A percentile compares a stretch with the other conserved stretches of the same genome.
Evolutionary conservation across 108 stramenopile species (phyloP).

Genomic region (Fragilariopsis cylindrus): DNA sequence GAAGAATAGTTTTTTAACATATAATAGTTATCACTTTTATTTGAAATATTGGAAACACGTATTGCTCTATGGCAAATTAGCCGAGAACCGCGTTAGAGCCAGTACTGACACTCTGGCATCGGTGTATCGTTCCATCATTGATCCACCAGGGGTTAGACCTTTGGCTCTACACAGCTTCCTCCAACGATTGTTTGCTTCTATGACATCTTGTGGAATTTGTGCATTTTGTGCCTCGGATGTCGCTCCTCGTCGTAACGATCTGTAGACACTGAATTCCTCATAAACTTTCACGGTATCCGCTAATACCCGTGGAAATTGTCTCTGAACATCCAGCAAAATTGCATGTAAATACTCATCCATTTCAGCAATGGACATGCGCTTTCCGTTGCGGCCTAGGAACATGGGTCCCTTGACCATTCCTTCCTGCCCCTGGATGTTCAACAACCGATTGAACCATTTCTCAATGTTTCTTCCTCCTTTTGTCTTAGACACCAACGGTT

Average conservation of each 20-base stretch:
- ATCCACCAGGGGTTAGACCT: background rate
- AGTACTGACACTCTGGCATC: background rate
- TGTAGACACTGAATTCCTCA: slow-evolving; percentile 3
- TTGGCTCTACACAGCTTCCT: background rate
- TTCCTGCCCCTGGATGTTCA: background rate
- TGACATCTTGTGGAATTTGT: slow-evolving; percentile 6
- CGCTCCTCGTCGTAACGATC: slow-evolving; percentile 31
- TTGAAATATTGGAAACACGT: too few species aligned
- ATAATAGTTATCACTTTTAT: too few species aligned
- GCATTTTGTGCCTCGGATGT: slow-evolving; percentile 20
- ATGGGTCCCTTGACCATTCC: background rate
- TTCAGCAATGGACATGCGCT: background rate
- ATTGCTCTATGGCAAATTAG: too few species aligned
- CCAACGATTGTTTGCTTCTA: slow-evolving; percentile 36
- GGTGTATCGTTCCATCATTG: background rate
- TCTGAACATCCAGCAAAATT: background rate
- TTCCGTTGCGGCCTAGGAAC: background rate
- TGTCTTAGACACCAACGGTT: background rate
- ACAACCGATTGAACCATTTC: background rate
- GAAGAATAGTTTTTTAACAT: too few species aligned
- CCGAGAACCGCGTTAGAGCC: background rate
- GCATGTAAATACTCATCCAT: background rate
- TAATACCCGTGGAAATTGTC: background rate
- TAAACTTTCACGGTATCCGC: background rate
- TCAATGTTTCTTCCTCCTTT: background rate